A percentile compares a stretch with the other conserved stretches of the same genome.
These are phyloP conservation scores for Apiospora hydei DNA, from an alignment of 2,329 filamentous ascomycete genomes.

Conservation along the genomic window DNA sequence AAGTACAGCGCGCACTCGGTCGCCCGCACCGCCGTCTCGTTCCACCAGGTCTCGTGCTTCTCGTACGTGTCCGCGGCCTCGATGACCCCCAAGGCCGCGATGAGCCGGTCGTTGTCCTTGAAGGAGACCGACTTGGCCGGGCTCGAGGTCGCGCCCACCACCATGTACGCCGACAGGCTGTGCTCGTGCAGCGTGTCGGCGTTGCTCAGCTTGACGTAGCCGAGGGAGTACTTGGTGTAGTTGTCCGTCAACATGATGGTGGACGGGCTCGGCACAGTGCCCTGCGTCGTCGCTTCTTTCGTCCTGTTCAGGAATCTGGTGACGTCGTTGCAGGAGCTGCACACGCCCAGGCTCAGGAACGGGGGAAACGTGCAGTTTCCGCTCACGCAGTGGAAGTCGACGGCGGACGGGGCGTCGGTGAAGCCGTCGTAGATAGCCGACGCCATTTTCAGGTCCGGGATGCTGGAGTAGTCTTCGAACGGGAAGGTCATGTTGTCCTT, in stretches of 20 bases:
- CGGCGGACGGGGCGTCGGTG: neutral
- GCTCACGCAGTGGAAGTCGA: conserved; percentile 2
- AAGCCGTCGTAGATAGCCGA: conserved; percentile 10
- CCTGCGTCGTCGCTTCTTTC: neutral
- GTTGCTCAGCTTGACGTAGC: neutral
- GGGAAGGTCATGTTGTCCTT: neutral
- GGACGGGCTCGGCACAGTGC: neutral
- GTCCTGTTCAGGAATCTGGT: neutral
- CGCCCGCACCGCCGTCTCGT: neutral
- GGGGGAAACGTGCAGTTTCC: conserved; percentile 24
- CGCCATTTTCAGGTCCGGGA: conserved; percentile 17
- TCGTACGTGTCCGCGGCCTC: conserved; percentile 15
- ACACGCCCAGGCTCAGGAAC: conserved; percentile 1
- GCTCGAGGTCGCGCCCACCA: neutral
- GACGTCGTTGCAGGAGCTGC: conserved; percentile 20
- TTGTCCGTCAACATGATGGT: neutral
- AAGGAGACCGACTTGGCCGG: neutral
- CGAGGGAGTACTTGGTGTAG: conserved; percentile 5
- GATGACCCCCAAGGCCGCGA: conserved; percentile 3
- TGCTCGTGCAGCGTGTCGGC: neutral
- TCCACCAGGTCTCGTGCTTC: neutral
- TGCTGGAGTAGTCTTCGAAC: neutral
- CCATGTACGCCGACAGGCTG: conserved; percentile 1
- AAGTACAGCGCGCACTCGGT: conserved; percentile 20
- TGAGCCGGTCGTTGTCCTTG: neutral